These are phyloP conservation scores for Geosmithia flava DNA, from an alignment of 2,329 filamentous ascomycete species.

Conservation along the genomic window DNA sequence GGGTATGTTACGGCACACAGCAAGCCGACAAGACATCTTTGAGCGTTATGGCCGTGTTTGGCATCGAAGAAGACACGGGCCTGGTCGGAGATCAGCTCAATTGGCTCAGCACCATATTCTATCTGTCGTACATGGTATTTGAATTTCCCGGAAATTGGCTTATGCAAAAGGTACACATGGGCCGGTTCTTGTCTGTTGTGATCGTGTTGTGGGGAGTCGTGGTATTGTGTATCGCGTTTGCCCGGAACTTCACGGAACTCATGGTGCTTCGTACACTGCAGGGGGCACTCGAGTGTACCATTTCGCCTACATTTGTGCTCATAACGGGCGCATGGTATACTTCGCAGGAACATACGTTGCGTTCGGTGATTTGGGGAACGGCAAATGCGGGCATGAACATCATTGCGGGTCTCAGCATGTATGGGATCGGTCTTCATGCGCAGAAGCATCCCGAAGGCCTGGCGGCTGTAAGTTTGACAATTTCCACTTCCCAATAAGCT, in stretches of 20 bases:
- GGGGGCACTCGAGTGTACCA: constrained; percentile 11
- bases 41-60: constrained; percentile 15
- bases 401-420: constrained; percentile 13
- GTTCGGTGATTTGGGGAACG: constrained; percentile 18
- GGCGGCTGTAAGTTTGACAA: too few species aligned
- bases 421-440: too few species aligned
- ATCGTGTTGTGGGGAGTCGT: constrained; percentile 19
- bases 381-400: constrained; percentile 18
- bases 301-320: constrained; percentile 15
- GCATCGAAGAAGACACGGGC: constrained; percentile 13
- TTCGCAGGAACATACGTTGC: constrained; percentile 14
- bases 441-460: too few species aligned
- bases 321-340: constrained; percentile 20
- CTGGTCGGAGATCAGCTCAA: constrained; percentile 16
- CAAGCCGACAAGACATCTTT: constrained; percentile 17
- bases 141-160: constrained; percentile 15
- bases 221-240: constrained; percentile 6
- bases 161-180: constrained; percentile 20
- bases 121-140: constrained; percentile 14
- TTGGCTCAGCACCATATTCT: constrained; percentile 17
- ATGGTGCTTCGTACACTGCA: too few species aligned
- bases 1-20: constrained; percentile 15
- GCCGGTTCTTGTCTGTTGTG: constrained; percentile 18
- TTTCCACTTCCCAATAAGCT: too few species aligned
- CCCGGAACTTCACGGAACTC: too few species aligned